These are phyloP conservation scores for Rhizopogon roseolus DNA, from an alignment of 768 basidiomycete genomes.

Conservation along the genomic window DNA sequence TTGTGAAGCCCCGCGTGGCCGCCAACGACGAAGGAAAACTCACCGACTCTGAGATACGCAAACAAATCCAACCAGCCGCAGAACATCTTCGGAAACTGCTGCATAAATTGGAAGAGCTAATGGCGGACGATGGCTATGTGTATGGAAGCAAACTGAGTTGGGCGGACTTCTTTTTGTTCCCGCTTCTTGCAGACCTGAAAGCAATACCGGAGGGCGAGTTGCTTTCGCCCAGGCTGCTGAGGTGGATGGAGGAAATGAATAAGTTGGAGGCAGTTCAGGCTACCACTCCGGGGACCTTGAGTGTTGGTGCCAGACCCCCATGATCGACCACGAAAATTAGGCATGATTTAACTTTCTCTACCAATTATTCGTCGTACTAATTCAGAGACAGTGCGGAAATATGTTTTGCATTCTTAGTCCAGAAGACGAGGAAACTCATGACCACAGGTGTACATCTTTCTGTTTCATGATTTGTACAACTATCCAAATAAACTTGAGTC, in stretches of 20 bases:
- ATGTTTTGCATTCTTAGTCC: not conserved
- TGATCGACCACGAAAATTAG: slow-evolving; percentile 1
- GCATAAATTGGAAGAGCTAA: slow-evolving; percentile 10
- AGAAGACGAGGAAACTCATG: no score
- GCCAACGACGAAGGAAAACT: slow-evolving; percentile 17
- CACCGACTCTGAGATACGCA: slow-evolving; percentile 18
- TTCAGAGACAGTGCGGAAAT: not conserved
- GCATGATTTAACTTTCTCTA: not conserved
- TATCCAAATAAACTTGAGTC: no score
- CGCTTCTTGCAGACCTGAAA: slow-evolving; percentile 24
- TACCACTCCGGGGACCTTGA: slow-evolving; percentile 21
- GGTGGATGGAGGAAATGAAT: slow-evolving; percentile 23
- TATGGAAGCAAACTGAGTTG: slow-evolving; percentile 24
- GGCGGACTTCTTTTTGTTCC: slow-evolving; percentile 30
- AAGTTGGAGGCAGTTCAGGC: slow-evolving; percentile 18
- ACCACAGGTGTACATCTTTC: no score
- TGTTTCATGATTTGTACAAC: no score
- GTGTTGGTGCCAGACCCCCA: slow-evolving; percentile 20
- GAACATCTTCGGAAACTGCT: slow-evolving; percentile 14
- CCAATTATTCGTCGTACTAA: not conserved
- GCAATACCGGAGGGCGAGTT: slow-evolving; percentile 22
- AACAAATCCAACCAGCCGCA: slow-evolving; percentile 13
- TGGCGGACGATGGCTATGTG: slow-evolving; percentile 23
- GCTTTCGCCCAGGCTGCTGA: slow-evolving; percentile 15
- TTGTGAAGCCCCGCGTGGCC: slow-evolving; percentile 27